A percentile compares a stretch with the other conserved stretches of the same genome.
These are phyloP conservation scores for Solanum ossicruentum DNA, from an alignment of 257 asterid genomes.

Conservation along the genomic window DNA sequence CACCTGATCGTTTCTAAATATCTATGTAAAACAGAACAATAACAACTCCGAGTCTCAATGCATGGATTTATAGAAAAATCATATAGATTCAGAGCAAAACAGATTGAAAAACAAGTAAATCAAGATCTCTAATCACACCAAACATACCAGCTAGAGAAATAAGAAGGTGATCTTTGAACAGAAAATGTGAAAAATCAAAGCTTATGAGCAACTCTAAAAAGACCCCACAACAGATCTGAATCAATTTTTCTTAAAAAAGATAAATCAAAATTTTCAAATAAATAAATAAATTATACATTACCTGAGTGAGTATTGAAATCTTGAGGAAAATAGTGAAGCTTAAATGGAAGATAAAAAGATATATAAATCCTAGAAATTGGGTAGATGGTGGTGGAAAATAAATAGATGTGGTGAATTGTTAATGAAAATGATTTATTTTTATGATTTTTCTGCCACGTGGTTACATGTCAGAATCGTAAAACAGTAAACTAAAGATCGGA, in stretches of 20 bases:
- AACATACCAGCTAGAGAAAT: slow-evolving; percentile 6
- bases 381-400: neutral
- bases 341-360: neutral
- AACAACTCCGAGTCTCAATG: neutral
- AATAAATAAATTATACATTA: neutral
- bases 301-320: neutral
- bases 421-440: neutral
- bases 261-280: neutral
- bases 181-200: neutral
- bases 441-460: neutral
- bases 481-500: neutral
- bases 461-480: neutral
- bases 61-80: neutral
- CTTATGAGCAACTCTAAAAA: neutral
- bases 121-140: slow-evolving; percentile 2
- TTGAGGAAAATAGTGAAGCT: neutral
- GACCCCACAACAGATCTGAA: slow-evolving; percentile 18
- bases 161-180: neutral
- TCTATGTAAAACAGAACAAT: neutral
- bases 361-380: neutral
- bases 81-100: neutral
- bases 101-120: neutral
- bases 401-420: neutral
- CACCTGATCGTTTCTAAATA: neutral
- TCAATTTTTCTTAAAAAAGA: neutral